Evolutionary conservation across 139 green algal genomes (phyloP), one percentile per base, ranked within the genome.

Genomic region (Nannochloris sp.): DNA sequence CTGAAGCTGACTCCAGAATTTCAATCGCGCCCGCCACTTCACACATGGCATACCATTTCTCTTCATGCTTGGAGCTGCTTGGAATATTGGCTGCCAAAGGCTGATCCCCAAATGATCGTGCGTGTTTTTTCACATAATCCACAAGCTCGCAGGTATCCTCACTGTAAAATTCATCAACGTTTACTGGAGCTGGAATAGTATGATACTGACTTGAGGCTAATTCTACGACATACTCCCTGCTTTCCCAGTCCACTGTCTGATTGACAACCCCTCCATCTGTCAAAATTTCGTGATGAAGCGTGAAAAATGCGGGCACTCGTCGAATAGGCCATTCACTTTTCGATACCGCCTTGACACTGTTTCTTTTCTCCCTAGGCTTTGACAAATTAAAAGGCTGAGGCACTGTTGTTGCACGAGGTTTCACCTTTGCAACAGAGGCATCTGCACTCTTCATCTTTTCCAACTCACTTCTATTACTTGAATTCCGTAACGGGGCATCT

Each of bases 281-380:
- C 2, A 28, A 12, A 31, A 76, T 45, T 56, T 76, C 69, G 40
- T 68, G 44, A 49, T 56, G 59, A 2, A 76, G 30, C 14, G 69
- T 31, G 20, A 76, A 53, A 40, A 67, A 58, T n/a, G 50, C 31
- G 1, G 69, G 55, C 40, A 70, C 20, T 14, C 69, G 63, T 13
- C 50, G 57, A 49, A 76, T 66, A 16, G 63, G 33, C 25, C 67
- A 57, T 29, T 55, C 56, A 0, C 33, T 33, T 9, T 30, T 31
- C 0, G 63, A 57, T 59, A 20, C n/a, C 13, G 51, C 6, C 14
- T n/a, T 31, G 9, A 6, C 0, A 17, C 6, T 16, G 6, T 64
- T 59, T 0, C 20, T 17, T 25, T 25, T 50, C 17, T 14, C 4
- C 40, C 58, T 50, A 64, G 58, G 58, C 11, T 29, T 49, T 17